phyloP scores from a whole-genome alignment of 352 stramenopile species.

The Phytophthora pistaciae region DNA sequence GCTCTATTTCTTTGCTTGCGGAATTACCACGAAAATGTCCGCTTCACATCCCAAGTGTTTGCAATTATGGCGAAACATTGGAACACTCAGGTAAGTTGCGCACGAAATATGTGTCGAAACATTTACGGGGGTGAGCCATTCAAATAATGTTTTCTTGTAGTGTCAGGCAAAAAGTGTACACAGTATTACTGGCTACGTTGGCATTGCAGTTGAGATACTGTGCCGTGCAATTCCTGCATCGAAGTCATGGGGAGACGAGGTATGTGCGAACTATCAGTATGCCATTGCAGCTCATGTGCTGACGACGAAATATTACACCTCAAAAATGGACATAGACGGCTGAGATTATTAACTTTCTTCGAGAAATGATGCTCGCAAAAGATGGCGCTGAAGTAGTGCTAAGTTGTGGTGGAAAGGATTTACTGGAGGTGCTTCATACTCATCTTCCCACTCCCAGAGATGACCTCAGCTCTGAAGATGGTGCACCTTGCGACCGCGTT shows the following conservation, averaged over 20 bases:
- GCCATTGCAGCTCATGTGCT: not conserved
- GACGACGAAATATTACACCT: not conserved
- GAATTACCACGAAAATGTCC: constrained; percentile 49
- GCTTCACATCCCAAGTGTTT: constrained; percentile 67
- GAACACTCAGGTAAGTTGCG: constrained; percentile 38
- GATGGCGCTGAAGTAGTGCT: constrained; percentile 61
- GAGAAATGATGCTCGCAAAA: constrained; percentile 56
- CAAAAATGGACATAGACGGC: constrained; percentile 39
- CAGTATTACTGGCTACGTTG: constrained; percentile 64
- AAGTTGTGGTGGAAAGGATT: constrained; percentile 53
- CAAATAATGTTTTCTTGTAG: not conserved
- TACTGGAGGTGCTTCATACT: constrained; percentile 45
- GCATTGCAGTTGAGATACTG: constrained; percentile 65
- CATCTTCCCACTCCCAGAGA: constrained; percentile 6
- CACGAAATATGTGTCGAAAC: not conserved
- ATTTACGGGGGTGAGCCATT: not conserved
- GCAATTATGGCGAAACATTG: constrained; percentile 64
- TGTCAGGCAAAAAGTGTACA: constrained; percentile 43
- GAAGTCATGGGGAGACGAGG: constrained; percentile 26
- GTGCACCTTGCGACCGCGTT: not conserved
- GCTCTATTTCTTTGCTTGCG: constrained; percentile 76
- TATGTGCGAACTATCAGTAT: constrained; percentile 4
- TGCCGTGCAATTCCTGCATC: constrained; percentile 29
- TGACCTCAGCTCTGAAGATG: not conserved
- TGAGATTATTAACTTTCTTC: constrained; percentile 73